Base-by-base conservation (phyloP, 2,329 filamentous ascomycete genomes). In the Pseudogymnoascus sp. region DNA sequence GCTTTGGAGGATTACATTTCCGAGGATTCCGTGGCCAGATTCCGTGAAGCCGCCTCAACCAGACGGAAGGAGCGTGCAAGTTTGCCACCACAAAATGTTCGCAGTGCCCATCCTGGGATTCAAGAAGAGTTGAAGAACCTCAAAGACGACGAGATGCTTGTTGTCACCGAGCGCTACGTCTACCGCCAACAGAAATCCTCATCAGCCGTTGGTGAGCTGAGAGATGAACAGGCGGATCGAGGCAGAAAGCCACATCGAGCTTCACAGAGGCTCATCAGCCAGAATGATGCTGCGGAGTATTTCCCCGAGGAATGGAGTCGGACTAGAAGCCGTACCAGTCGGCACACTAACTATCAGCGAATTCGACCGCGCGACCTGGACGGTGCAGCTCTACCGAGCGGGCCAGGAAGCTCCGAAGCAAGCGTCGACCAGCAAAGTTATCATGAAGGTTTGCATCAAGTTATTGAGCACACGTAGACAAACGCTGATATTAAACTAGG, bases 91-190 rank as follows among this genome's bases (percentile, higher is more conserved):
- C 36, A 38, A 38, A 60, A 38, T 60, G 14, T 5, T n/a, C 34
- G 23, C 59, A 38, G 12, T 31, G 23, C 34, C 21, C 36, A 42
- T 36, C 34, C 34, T 28, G 23, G 25, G 36, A 42, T 60, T 3
- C 59, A 38, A 12, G 36, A 60, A 38, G 59, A 38, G n/a, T 11
- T 60, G 59, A 38, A 25, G 12, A 42, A 25, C 14, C 34, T 38
- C 34, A 42, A 40, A 53, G 37, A 40, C 9, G 62, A 49, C 31
- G 59, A 63, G 62, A 37, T 43, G 36, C 18, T 63, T 5, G 59
- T 62, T 36, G 42, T 62, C 3, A 62, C 37, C 3, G 62, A 63
- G 59, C 36, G 59, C 18, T 63, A 62, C 36, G 62, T 62, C 16
- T 63, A 63, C 18, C 49, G 62, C 7, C 62, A 56, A 56, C 49